Percentiles rank a stretch among this genome's conserved stretches.
Conservation (phyloP, 1,139 yeast species). For the Ashbya aceris region DNA sequence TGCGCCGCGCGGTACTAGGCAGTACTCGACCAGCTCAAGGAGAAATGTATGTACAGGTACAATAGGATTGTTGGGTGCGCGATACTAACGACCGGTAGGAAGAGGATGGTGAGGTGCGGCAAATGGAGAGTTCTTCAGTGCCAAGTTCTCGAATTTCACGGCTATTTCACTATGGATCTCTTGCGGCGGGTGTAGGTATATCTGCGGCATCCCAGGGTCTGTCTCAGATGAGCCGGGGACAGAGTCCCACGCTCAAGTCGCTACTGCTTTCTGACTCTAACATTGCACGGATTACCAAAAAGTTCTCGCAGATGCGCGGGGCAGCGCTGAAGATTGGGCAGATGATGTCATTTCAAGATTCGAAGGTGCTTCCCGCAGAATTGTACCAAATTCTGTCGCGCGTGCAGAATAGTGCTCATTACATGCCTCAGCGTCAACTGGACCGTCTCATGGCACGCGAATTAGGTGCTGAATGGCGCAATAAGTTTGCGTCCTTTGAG, state of each 20-base stretch:
- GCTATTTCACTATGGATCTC: constrained; percentile 81
- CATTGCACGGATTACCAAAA: constrained; percentile 78
- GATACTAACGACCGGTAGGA: no score
- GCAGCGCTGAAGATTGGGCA: constrained; percentile 97
- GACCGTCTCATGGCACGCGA: constrained; percentile 66
- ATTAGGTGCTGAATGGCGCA: constrained; percentile 72
- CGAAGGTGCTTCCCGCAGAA: constrained; percentile 73
- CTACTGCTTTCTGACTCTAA: constrained; percentile 71
- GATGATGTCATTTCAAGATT: constrained; percentile 88
- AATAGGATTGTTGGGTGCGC: no score
- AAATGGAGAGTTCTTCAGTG: constrained; percentile 48
- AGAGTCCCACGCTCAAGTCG: constrained; percentile 46
- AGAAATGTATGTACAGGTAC: not conserved
- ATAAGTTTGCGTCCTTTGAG: constrained; percentile 62
- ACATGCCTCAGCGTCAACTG: constrained; percentile 90
- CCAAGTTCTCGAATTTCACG: constrained; percentile 83
- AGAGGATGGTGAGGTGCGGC: no score
- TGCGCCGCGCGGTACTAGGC: not conserved
- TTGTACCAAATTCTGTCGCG: constrained; percentile 69
- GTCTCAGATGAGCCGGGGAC: constrained; percentile 50
- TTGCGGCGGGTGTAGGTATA: constrained; percentile 86
- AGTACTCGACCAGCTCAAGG: constrained; percentile 1
- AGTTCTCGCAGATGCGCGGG: constrained; percentile 91
- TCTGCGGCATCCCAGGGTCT: constrained; percentile 78
- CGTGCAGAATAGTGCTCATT: constrained; percentile 91